phyloP scores from a whole-genome alignment of 2,329 filamentous ascomycete genomes.

The Cladorrhinum sp. region DNA sequence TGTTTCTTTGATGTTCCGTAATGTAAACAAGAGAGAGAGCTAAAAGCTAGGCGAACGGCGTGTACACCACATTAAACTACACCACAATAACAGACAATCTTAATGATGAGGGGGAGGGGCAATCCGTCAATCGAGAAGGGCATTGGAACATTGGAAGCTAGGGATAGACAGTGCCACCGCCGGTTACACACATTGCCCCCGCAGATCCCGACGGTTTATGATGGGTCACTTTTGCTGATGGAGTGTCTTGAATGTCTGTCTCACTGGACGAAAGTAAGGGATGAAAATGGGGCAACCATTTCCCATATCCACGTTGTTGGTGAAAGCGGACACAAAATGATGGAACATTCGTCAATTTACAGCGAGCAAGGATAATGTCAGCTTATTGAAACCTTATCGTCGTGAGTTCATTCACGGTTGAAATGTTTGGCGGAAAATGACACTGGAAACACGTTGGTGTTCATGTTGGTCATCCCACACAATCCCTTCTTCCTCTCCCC shows the following conservation, averaged over 20 bases:
- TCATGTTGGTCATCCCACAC: background rate
- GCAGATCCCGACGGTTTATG: slow-evolving; percentile 6
- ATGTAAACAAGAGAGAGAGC: background rate
- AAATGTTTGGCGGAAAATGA: slow-evolving; percentile 20
- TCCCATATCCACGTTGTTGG: background rate
- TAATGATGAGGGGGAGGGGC: background rate
- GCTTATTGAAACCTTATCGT: background rate
- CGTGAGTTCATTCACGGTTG: background rate
- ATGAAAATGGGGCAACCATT: background rate
- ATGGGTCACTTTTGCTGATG: background rate
- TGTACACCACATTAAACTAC: background rate
- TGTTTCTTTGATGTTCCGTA: slow-evolving; percentile 2
- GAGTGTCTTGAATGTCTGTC: background rate
- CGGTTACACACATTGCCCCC: background rate
- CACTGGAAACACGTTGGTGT: slow-evolving; percentile 9
- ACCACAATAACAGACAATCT: background rate
- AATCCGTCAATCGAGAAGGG: background rate
- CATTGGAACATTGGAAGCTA: background rate
- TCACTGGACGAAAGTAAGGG: slow-evolving; percentile 3
- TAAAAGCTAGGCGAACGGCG: no score
- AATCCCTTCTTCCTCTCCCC: background rate
- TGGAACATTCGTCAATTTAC: background rate
- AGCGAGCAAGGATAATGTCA: background rate
- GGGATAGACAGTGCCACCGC: background rate
- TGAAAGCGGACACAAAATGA: background rate